Base-by-base conservation (phyloP, 2,329 filamentous ascomycete species). In the Chaetomium olivaceum region DNA sequence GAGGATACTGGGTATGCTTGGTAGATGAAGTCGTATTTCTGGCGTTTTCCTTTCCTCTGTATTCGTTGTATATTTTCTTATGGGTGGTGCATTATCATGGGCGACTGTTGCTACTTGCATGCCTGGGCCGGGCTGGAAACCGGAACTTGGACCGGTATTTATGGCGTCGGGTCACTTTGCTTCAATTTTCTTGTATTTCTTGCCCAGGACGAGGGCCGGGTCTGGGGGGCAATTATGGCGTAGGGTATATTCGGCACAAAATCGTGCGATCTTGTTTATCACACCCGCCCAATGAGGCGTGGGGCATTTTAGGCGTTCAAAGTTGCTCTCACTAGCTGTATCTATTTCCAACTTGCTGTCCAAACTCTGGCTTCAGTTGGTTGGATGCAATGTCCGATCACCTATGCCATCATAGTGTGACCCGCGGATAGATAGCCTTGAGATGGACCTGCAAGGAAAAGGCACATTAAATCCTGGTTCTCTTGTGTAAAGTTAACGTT, bases 1-100 rank as follows among this genome's bases (percentile, higher is more conserved):
- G 73, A 71, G 65, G 74, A 71, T 64, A 68, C 69, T 29, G 69
- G 67, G 65, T 68, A 27, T 19, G 21, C 9, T 12, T 23, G 27
- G 23, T 27, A n/a, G 39, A 19, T 6, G 39, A 2, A n/a, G 16
- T 33, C 3, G 33, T 23, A 21, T 57, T 9, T 25, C 27, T 31
- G 33, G n/a, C 21, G 2, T 11, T 43, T 19, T 23, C 4, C 33
- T 23, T 31, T n/a, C 56, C 8, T 4, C 33, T 59, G 11, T 21
- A 19, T 43, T 52, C 31, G 27, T 36, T 25, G 27, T 56, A 27
- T 56, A 36, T 33, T 56, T 8, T 16, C 29, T 23, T 29, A 43
- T 33, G 23, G 27, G 7, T 56, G 19, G 23, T 56, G 51, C 51
- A 54, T 51, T 27, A 14, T 6, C 39, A 43, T 43, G 46, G n/a